Evolutionary conservation across 768 basidiomycete species (phyloP).

Genomic region (Epithele typhae): DNA sequence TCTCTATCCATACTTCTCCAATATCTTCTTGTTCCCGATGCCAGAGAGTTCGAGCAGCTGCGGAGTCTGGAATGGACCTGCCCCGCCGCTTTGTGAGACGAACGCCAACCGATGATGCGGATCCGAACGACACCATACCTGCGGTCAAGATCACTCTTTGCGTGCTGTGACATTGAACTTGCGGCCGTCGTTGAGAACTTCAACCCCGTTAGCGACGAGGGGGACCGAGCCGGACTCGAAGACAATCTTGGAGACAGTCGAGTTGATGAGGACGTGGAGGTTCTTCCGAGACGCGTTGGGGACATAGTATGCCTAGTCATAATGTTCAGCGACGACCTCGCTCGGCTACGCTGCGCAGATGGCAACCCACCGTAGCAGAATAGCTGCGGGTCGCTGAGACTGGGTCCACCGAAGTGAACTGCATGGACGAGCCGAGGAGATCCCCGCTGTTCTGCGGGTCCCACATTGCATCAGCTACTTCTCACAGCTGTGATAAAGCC

Average conservation of each 20-base stretch:
- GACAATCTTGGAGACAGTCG: not conserved
- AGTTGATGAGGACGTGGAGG: constrained; percentile 2
- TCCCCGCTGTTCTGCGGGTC: not conserved
- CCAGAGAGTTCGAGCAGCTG: constrained; percentile 7
- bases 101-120: no score
- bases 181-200: not conserved
- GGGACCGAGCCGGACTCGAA: not conserved
- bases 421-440: not conserved
- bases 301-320: constrained; percentile 4
- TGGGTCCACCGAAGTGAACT: constrained; percentile 1
- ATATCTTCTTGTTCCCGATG: not conserved
- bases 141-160: constrained; percentile 9
- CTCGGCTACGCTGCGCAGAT: no score
- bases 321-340: no score
- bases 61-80: constrained; percentile 1
- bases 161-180: not conserved
- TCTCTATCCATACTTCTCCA: not conserved
- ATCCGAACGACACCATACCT: not conserved
- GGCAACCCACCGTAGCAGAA: constrained; percentile 1
- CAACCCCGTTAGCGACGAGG: constrained; percentile 1
- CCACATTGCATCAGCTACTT: not conserved
- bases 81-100: no score
- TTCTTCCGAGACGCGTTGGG: constrained; percentile 6
- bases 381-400: not conserved
- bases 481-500: not conserved